These are phyloP conservation scores for Penicillium sp. DNA, from an alignment of 2,329 filamentous ascomycete genomes.

Conservation along the genomic window DNA sequence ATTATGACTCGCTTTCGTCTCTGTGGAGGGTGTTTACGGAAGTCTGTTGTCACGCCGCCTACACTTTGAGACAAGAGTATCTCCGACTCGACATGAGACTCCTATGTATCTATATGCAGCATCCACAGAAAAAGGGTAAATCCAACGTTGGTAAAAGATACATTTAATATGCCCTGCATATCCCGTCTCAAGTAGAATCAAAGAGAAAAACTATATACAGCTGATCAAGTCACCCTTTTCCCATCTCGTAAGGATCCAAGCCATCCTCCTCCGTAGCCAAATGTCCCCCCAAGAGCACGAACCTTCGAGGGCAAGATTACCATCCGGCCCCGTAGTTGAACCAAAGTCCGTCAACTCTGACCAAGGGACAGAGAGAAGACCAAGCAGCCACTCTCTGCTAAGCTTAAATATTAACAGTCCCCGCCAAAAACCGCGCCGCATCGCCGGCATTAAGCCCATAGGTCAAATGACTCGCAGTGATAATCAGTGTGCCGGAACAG, in stretches of 20 bases:
- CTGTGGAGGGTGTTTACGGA: too few relatives aligned
- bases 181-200: not conserved
- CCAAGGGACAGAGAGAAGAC: too few relatives aligned
- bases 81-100: too few relatives aligned
- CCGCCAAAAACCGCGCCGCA: slow-evolving; percentile 22
- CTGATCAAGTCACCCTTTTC: not conserved
- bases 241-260: not conserved
- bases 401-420: slow-evolving; percentile 6
- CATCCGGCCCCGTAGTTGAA: too few relatives aligned
- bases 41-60: too few relatives aligned
- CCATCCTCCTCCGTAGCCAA: not conserved
- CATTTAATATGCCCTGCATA: not conserved
- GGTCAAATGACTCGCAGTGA: slow-evolving; percentile 24
- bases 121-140: not conserved
- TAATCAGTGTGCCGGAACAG: slow-evolving; percentile 23
- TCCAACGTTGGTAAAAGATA: not conserved
- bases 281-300: not conserved
- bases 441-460: slow-evolving; percentile 20
- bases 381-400: too few relatives aligned
- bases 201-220: not conserved
- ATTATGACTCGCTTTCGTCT: too few relatives aligned
- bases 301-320: too few relatives aligned
- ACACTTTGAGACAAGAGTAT: too few relatives aligned
- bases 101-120: not conserved
- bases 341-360: too few relatives aligned